Percentiles rank a stretch among this genome's conserved stretches.
Conservation (phyloP, 441 rosid genomes). For the Macaranga tanarius region DNA sequence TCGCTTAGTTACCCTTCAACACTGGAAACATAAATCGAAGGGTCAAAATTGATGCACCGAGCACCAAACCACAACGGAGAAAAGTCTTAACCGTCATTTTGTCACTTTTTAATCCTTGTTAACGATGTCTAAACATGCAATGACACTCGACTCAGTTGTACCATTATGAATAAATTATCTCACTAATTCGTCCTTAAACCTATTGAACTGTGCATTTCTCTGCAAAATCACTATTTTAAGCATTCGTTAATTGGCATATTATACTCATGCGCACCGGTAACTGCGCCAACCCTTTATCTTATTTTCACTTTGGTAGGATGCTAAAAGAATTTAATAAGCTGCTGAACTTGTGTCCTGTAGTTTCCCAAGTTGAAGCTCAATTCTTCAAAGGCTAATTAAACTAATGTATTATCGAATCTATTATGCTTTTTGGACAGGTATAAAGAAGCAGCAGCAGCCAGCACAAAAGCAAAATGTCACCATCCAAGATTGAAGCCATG, state of each 20-base stretch:
- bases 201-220: neutral
- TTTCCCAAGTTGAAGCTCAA: neutral
- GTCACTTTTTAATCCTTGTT: neutral
- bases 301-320: neutral
- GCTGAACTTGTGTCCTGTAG: neutral
- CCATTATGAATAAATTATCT: neutral
- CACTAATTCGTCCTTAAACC: neutral
- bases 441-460: constrained; percentile 19
- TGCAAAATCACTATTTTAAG: neutral
- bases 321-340: no score
- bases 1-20: neutral
- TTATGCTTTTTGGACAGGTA: constrained; percentile 6
- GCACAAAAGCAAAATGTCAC: constrained; percentile 29
- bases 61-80: constrained; percentile 12
- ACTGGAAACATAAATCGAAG: constrained; percentile 3
- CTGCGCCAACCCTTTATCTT: neutral
- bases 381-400: neutral
- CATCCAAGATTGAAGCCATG: constrained; percentile 28
- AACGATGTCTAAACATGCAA: neutral
- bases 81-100: neutral
- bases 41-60: constrained; percentile 9
- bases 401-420: neutral
- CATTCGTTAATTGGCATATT: constrained; percentile 3
- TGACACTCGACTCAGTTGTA: constrained; percentile 10
- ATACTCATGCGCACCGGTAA: constrained; percentile 11